Evolutionary conservation across 2,329 filamentous ascomycete genomes (phyloP), one percentile per base, ranked within the genome.

Genomic region (Diaporthe citri): DNA sequence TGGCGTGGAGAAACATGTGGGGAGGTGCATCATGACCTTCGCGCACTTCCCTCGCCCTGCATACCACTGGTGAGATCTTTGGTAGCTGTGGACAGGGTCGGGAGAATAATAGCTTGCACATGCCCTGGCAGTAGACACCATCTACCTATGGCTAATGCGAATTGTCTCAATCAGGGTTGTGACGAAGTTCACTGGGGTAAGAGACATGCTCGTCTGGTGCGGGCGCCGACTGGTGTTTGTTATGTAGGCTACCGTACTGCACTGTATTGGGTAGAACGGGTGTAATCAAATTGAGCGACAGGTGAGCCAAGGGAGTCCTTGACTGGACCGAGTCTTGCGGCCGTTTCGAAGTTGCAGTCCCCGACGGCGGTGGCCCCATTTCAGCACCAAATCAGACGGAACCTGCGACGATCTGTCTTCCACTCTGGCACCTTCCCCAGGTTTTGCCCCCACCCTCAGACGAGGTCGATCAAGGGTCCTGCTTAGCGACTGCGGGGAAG

Each of bases 321-420:
- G 59, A 31, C n/a, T 20, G 39, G 7, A 43, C 3, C 39, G 13
- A 51, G 62, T 51, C 28, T 36, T 34, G 62, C 13, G 62, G 28
- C 62, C 43, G 62, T 66, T 66, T 66, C 62, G 62, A 66, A 66
- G 41, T 66, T 36, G 17, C 12, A 51, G 62, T 51, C 28, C 43
- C 28, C 41, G 59, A 46, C 59, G 39, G 39, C 25, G 55, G 59
- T 64, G 39, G 59, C 39, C 25, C 59, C 39, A 46, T 67, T 36
- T 13, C 46, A 67, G 22, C 62, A 52, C 46, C 62, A 67, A 52
- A 39, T 67, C 62, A 52, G 62, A 67, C 43, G 62, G 43, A 36
- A 67, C 17, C 59, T 67, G 62, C 31, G 62, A 67, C 62, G 62
- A 67, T 67, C 62, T 52, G 15, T 52, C 62, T 20, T 52, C 20